Evolutionary conservation across 495 filamentous ascomycete genomes (phyloP), one percentile per base, ranked within the genome.

Genomic region (Venustampulla echinocandica): DNA sequence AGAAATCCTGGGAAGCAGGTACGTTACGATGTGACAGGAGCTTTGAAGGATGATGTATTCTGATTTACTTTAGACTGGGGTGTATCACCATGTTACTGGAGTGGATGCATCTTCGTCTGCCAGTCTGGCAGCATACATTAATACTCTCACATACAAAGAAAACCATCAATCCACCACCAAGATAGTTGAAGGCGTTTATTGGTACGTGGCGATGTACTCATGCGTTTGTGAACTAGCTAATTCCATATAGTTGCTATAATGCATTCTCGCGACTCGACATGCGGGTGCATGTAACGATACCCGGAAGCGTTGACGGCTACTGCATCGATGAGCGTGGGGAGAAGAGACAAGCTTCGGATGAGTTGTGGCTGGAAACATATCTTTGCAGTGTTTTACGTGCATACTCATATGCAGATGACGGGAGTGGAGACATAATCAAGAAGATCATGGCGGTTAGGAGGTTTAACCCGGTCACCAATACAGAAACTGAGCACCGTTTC

Each of bases 41-140:
- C 22, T 53, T 49, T 33, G 5, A 5, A 9, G 3, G 7, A 40
- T 22, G 4, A 6, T 21, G 20, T 20, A 47, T 39, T 27, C 14
- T 20, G 3, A 21, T 42, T 13, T 25, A n/a, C 18, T 25, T 34
- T 56, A 97, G 87, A 80, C 77, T 53, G 92, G 90, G 20, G 81
- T 95, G 41, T 98, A 98, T 64, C 92, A 98, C 65, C 90, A 97
- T 82, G 92, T 96, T 58, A 95, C 90, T 41, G 92, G 92, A 43
- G 82, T 95, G 49, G 92, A 98, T 64, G 92, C 93, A 27, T 98
- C 92, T 33, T 96, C 90, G 6, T 97, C 93, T 24, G 92, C 92
- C 17, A 95, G 89, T 62, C 69, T 98, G 44, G 92, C 92, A 34
- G 92, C 92, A 56, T 98, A 98, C 63, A 90, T 98, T 65, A 98